phyloP scores from a whole-genome alignment of 768 basidiomycete genomes.

The Clathrus columnatus region DNA sequence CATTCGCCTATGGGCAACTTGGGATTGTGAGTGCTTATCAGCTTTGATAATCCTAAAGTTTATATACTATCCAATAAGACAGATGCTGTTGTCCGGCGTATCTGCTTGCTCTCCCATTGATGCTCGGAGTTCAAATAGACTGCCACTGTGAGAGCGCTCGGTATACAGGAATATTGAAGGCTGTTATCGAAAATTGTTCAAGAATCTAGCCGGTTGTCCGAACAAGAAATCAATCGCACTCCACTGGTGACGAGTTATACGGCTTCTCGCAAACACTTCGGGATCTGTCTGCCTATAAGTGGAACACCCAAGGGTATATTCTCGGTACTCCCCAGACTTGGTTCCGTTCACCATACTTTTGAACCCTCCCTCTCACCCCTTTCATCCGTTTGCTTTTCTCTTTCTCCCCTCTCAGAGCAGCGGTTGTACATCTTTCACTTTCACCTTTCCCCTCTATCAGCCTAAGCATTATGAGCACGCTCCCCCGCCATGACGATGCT shows the following conservation, averaged over 20 bases:
- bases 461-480: neutral
- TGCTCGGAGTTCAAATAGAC: slow-evolving; percentile 1
- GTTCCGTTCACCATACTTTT: slow-evolving; percentile 6
- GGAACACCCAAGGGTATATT: neutral
- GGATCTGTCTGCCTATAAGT: slow-evolving; percentile 10
- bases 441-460: neutral
- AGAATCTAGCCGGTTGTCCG: slow-evolving; percentile 8
- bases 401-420: neutral
- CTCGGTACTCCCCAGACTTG: neutral
- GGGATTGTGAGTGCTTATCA: neutral
- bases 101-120: neutral
- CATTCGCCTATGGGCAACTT: neutral
- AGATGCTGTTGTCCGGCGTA: neutral
- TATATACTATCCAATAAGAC: slow-evolving; percentile 3
- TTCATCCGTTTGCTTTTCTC: slow-evolving; percentile 5
- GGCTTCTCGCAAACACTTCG: slow-evolving; percentile 12
- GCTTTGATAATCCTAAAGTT: neutral
- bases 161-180: slow-evolving; percentile 5
- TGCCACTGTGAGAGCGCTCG: slow-evolving; percentile 6
- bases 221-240: slow-evolving; percentile 6
- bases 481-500: slow-evolving; percentile 8
- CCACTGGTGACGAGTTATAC: slow-evolving; percentile 10
- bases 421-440: neutral
- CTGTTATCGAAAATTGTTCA: slow-evolving; percentile 10
- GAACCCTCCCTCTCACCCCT: neutral